Base-by-base conservation (phyloP, 2,329 filamentous ascomycete genomes). In the Amylocarpus encephaloides region DNA sequence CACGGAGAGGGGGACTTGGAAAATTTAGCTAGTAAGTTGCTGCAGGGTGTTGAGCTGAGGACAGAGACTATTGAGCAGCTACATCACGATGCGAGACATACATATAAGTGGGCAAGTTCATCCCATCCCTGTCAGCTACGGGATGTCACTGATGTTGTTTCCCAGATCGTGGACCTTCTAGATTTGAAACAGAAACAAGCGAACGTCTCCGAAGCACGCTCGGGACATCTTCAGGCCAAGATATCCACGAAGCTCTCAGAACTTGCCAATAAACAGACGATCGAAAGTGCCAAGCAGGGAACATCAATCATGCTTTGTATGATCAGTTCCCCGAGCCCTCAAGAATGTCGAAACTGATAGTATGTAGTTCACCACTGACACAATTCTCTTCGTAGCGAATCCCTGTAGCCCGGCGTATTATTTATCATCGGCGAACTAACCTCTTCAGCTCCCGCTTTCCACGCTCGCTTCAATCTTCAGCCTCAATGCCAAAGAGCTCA, bases 151-250 rank as follows among this genome's bases (percentile, higher is more conserved):
- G 9, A 6, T n/a, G 29, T n/a, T 29, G 10, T 26, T 30, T n/a
- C 19, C 18, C 6, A 42, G 39, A 19, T 42, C 39, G 29, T 26
- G 13, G 39, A 42, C 6, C 39, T 42, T 12, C 12, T 42, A 15
- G 39, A 42, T n/a, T 26, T 42, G 19, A 42, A 42, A 29, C 39
- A 42, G 29, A 42, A 42, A 42, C 39, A 42, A 15, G 39, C 39
- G 15, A 42, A 42, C 4, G 39, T 30, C 29, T 42, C 39, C 11
- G 39, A 42, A n/a, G 39, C 39, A 29, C 22, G 39, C 22, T 42
- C 22, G 19, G 39, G 39, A 15, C 39, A 26, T 15, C 10, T 13
- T 7, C 39, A 42, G 18, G 39, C 39, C 29, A 26, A 42, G 26
- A 19, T 26, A 30, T 16, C 39, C 10, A 42, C 39, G 6, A 6